Evolutionary conservation across 768 basidiomycete genomes (phyloP).

Genomic region (Tubosaeta sp.): DNA sequence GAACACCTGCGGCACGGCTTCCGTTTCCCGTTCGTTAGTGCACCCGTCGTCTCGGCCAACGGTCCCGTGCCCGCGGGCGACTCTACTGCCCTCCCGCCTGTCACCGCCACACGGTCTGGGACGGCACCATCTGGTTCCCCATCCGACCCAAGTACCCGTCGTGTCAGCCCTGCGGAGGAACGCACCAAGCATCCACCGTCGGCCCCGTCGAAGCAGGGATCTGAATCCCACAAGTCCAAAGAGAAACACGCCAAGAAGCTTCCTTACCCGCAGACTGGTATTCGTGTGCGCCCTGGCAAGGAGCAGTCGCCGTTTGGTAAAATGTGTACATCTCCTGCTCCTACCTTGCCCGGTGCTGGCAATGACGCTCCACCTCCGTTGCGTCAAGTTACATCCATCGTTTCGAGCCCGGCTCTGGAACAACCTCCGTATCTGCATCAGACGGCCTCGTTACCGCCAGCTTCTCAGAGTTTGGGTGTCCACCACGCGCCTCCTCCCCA

Average conservation of each 20-base stretch:
- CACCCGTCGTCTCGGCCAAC: constrained; percentile 25
- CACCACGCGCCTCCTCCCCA: constrained; percentile 7
- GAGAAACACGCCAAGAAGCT: constrained; percentile 41
- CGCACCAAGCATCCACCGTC: constrained; percentile 13
- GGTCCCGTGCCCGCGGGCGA: background rate
- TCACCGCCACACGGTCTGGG: background rate
- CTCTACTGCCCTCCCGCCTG: background rate
- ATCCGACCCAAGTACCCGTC: background rate
- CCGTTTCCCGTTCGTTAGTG: constrained; percentile 41
- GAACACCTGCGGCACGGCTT: constrained; percentile 32
- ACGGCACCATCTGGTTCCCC: background rate
- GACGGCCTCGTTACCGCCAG: constrained; percentile 8
- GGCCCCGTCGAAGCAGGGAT: constrained; percentile 7
- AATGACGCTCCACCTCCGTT: constrained; percentile 6
- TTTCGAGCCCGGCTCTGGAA: constrained; percentile 9
- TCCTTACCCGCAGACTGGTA: constrained; percentile 41
- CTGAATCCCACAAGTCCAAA: constrained; percentile 29
- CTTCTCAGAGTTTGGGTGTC: constrained; percentile 1
- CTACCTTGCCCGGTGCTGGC: constrained; percentile 12
- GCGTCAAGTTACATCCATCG: constrained; percentile 10
- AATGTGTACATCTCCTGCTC: constrained; percentile 1
- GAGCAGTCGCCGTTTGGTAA: constrained; percentile 22
- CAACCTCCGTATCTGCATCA: constrained; percentile 12
- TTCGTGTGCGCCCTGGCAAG: constrained; percentile 43
- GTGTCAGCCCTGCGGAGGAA: constrained; percentile 9